Evolutionary conservation across 2,329 filamentous ascomycete genomes (phyloP), one percentile per base, ranked within the genome.

Genomic region (Claviceps citrina): DNA sequence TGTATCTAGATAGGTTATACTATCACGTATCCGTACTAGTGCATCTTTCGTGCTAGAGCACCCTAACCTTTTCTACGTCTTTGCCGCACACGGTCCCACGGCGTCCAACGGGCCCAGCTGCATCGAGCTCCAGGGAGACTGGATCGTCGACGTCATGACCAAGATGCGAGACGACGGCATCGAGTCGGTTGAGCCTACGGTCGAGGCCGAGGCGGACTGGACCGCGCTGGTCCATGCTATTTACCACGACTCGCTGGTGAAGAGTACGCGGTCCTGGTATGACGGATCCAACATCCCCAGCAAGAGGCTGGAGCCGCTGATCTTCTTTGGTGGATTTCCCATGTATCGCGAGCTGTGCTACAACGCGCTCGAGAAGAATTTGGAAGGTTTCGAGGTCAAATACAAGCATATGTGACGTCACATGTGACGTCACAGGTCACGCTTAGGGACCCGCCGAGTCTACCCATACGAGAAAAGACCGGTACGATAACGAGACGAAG

Each of bases 41-140:
- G n/a, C n/a, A n/a, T n/a, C n/a, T n/a, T n/a, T n/a, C n/a, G n/a
- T n/a, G n/a, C n/a, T n/a, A n/a, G n/a, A n/a, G n/a, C n/a, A 19
- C 9, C 41, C 22, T 2, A 36, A 37, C 16, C 22, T 33, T 12
- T 39, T 39, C 22, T 9, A 25, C 15, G 22, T 40, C 3, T 27
- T 48, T 22, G 48, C 47, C 1, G 43, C 43, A 6, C 47, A 47
- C 15, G 41, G 27, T 4, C 43, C 46, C 3, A 44, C 46, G 4
- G 41, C 45, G 9, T 32, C 35, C n/a, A 48, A 46, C n/a, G 47
- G 39, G 6, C 46, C 46, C 3, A 39, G 43, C 9, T 45, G 44
- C 18, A 34, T 47, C 4, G 46, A 46, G 19, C 25, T 47, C 2
- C 35, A 47, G 25, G 35, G 32, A 6, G 34, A 35, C 18, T 45